Base-by-base conservation (phyloP, 2,329 filamentous ascomycete species). In the Beauveria medogensis region DNA sequence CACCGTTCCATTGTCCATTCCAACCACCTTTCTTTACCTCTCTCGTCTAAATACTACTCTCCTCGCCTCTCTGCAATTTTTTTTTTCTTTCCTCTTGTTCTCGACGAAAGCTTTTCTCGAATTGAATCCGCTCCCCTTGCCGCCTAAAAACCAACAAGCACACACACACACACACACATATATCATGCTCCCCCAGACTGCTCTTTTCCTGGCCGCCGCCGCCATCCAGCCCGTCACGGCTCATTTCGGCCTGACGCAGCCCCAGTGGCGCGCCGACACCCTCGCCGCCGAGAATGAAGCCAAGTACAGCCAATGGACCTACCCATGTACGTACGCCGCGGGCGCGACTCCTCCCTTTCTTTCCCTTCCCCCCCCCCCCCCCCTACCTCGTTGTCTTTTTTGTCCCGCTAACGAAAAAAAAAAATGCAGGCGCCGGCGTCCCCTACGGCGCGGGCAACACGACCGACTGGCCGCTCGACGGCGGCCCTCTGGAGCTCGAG, bases 391-490 rank as follows among this genome's bases (percentile, higher is more conserved):
- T 5, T 5, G 5, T 37, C 28, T 28, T 28, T 30, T 37, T 5
- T 14, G 12, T 37, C 34, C 14, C 34, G 34, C 34, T 37, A 37
- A 37, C 34, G 28, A 12, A 34, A 12, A 12, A 5, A 30, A 34
- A 30, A 30, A 14, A 20, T 6, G 1, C 26, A 18, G 80, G 80
- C 66, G 81, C 75, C 59, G 77, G 77, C 40, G 79, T 81, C 41
- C 73, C 76, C 28, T 74, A 75, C 67, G 73, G 72, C 47, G 65
- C 65, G 48, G 73, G 71, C 55, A 81, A 81, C 67, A 71, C 76
- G 56, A 83, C 81, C 59, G 78, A 82, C 65, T 83, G 80, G 80
- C 79, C 80, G 40, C 67, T 81, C n/a, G 68, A 69, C 47, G 80
- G 80, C 64, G 80, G 80, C 64, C 72, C 76, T 41, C 67, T 83